Base-by-base conservation (phyloP, 2,329 filamentous ascomycete genomes). In the Penicillium sp. region DNA sequence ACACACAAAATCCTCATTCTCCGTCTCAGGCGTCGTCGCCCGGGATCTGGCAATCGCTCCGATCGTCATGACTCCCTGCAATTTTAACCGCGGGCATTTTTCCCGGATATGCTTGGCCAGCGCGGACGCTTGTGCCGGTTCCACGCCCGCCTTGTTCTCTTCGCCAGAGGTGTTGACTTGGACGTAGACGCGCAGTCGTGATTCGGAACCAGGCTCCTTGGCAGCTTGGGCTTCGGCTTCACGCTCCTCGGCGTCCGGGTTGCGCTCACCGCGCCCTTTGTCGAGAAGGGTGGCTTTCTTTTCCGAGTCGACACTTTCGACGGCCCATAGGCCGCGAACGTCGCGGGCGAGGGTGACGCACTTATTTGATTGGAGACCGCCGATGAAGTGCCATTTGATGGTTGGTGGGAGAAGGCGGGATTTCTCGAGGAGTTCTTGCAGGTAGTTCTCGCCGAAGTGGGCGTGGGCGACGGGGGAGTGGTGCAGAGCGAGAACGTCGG, bases 371-470 rank as follows among this genome's bases (percentile, higher is more conserved):
- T 98, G 93, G 35, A 98, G 73, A 0, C 87, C 89, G 35, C 93
- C 93, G 66, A 97, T 98, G 69, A 97, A 96, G 70, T 98, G 93
- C 93, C 93, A 98, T 60, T 79, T 79, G 56, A 98, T 86, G 32
- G 73, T 62, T 4, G 62, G 72, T 0, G 93, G 91, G 9, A 98
- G 79, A 18, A 95, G 66, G 33, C 80, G 78, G 1, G 89, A 85
- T 70, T 98, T 98, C 66, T 95, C 86, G 50, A 79, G 77, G 46
- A 98, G 80, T 70, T 98, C 93, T 70, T 91, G 87, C 4, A 86
- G 79, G 73, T 98, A 98, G 75, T 98, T 98, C 73, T 98, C 93
- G 60, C 93, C 93, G 68, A 97, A 97, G 72, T 98, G 88, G 13
- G 76, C 58, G 46, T 90, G 87, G 1, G 73, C 68, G 28, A 73